Evolutionary conservation across 768 basidiomycete species (phyloP).

Genomic region (Filobasidium floriforme): DNA sequence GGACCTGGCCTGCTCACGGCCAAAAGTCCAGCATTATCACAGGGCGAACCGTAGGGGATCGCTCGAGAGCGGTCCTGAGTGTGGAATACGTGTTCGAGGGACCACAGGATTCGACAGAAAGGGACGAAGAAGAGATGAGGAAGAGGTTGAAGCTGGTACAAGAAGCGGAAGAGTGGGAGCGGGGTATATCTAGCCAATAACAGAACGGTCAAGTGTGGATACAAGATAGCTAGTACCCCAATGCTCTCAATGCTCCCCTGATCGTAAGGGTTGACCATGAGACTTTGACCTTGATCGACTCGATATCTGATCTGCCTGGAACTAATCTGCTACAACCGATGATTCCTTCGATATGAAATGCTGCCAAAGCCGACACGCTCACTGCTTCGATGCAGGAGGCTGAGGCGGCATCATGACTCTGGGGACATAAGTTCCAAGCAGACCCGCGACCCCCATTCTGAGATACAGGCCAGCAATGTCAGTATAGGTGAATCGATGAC

Average conservation of each 20-base stretch:
- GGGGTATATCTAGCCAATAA: not conserved
- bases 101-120: not conserved
- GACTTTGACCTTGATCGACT: too few relatives aligned
- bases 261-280: too few relatives aligned
- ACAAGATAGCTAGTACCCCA: too few relatives aligned
- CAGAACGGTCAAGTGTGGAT: too few relatives aligned
- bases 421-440: slow-evolving; percentile 14
- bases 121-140: slow-evolving; percentile 16
- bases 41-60: slow-evolving; percentile 13
- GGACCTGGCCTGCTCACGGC: slow-evolving; percentile 5
- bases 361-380: not conserved
- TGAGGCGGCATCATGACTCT: slow-evolving; percentile 9
- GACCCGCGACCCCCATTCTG: slow-evolving; percentile 16
- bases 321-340: not conserved
- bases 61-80: slow-evolving; percentile 29
- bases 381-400: not conserved
- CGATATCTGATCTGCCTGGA: not conserved
- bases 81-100: slow-evolving; percentile 34
- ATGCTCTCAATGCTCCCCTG: too few relatives aligned
- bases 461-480: not conserved
- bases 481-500: not conserved
- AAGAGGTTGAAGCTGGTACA: slow-evolving; percentile 11
- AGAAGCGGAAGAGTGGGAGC: slow-evolving; percentile 19
- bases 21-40: slow-evolving; percentile 7
- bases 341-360: not conserved